Base-by-base conservation (phyloP, 495 filamentous ascomycete genomes). In the Penicillium canescens region DNA sequence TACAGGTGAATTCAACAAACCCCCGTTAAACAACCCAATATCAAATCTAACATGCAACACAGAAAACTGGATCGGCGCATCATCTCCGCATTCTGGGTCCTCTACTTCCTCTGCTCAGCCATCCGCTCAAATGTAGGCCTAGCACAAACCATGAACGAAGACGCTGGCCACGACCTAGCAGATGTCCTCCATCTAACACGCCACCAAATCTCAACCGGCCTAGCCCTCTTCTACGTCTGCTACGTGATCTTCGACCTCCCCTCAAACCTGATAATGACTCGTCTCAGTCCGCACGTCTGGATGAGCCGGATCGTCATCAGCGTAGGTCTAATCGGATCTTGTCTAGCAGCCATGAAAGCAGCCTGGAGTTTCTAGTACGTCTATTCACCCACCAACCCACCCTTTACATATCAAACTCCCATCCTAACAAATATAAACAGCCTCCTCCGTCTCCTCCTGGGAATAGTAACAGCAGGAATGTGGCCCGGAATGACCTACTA, bases 401-500 rank as follows among this genome's bases (percentile, higher is more conserved):
- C 7, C 51, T 24, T 23, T 52, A 20, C 28, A 34, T 12, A 9
- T 20, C 13, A 16, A 39, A 45, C 5, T 12, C 24, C 5, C 13
- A 35, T 42, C 2, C 38, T 52, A 48, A 57, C 40, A 52, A 49
- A 62, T 18, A 18, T 18, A 31, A 36, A 11, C 44, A 89, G 86
- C 58, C 78, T 96, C 26, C 78, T 96, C 4, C 86, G 92, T n/a
- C 83, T 96, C 41, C 77, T 96, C 7, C 79, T 96, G 12, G 92
- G 92, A 38, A 79, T 95, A 47, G 91, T 96, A 16, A 92, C 90
- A 62, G 91, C 92, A 9, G 92, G 92, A 14, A 91, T 96, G 85
- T 96, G 92, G 91, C 92, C 92, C 2, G 92, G 92, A 35, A 96
- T 96, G 91, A 82, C 91, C 16, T 96, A 94, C 70, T 96, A 95